Evolutionary conservation across 192 early-diverging fungal species (phyloP).

Genomic region (Backusella tuberculispora): DNA sequence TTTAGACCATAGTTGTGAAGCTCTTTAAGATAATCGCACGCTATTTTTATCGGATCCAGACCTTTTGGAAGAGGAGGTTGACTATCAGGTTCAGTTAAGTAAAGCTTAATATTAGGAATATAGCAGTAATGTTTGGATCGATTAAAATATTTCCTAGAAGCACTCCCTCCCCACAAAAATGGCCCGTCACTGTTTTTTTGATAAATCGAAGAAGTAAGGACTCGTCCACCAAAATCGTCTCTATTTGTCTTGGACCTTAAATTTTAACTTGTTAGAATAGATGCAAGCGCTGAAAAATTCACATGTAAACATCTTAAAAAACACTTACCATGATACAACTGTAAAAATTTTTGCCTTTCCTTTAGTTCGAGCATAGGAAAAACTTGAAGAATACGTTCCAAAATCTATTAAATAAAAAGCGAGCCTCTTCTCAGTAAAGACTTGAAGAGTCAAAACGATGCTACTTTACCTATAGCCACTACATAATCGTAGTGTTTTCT

Average conservation of each 20-base stretch:
- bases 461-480: background rate
- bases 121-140: background rate
- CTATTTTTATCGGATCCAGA: background rate
- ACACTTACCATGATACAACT: background rate
- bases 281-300: background rate
- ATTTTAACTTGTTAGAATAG: background rate
- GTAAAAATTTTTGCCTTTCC: background rate
- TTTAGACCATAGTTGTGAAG: background rate
- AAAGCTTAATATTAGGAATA: constrained; percentile 7
- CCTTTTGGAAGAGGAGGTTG: background rate
- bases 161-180: constrained; percentile 10
- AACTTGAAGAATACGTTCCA: constrained; percentile 6
- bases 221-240: constrained; percentile 14
- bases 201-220: constrained; percentile 3
- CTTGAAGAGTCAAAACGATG: background rate
- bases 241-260: constrained; percentile 7
- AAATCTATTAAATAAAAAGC: background rate
- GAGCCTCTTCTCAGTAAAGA: background rate
- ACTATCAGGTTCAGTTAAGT: background rate
- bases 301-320: background rate
- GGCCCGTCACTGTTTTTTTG: constrained; percentile 1
- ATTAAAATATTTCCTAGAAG: constrained; percentile 1
- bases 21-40: background rate
- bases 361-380: constrained; percentile 6
- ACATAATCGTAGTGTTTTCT: constrained; percentile 7